These are phyloP conservation scores for Cordyceps cicadae DNA, from an alignment of 2,329 filamentous ascomycete species.

Conservation along the genomic window DNA sequence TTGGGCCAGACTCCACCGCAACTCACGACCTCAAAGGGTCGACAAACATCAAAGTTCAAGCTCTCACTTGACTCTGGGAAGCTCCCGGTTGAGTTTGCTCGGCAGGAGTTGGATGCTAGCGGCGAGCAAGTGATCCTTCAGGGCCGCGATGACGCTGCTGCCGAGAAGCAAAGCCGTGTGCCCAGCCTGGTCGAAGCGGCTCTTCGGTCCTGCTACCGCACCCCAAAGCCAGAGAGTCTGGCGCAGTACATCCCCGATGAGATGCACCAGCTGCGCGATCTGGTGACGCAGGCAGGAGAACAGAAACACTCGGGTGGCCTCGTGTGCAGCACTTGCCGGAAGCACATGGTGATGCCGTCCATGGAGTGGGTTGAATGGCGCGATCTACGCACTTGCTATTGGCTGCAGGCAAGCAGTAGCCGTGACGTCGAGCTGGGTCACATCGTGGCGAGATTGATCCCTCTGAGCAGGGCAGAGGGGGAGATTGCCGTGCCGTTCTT, in stretches of 20 bases:
- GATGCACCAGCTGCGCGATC: constrained; percentile 30
- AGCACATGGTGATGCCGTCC: constrained; percentile 40
- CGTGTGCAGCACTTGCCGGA: constrained; percentile 44
- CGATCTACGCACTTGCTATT: constrained; percentile 25
- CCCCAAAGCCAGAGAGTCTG: constrained; percentile 34
- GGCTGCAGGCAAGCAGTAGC: constrained; percentile 3
- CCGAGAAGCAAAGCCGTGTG: constrained; percentile 26
- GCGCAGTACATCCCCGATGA: constrained; percentile 34
- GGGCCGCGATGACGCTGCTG: constrained; percentile 1
- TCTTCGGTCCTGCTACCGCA: constrained; percentile 37
- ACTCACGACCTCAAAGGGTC: constrained; percentile 9
- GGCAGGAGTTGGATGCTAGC: not conserved
- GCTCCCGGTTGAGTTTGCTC: constrained; percentile 16
- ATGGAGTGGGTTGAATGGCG: constrained; percentile 59
- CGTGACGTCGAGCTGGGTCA: constrained; percentile 2
- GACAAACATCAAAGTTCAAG: not conserved
- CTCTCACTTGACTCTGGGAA: not conserved
- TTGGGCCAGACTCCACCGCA: constrained; percentile 3
- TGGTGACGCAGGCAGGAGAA: constrained; percentile 31
- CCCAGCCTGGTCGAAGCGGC: constrained; percentile 45
- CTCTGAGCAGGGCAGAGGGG: constrained; percentile 23
- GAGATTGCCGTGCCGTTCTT: constrained; percentile 39
- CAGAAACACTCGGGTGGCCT: constrained; percentile 41
- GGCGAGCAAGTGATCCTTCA: constrained; percentile 9
- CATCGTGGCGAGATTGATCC: constrained; percentile 15